Evolutionary conservation across 306 rosid genomes (phyloP).

Genomic region (Medicago lupulina): DNA sequence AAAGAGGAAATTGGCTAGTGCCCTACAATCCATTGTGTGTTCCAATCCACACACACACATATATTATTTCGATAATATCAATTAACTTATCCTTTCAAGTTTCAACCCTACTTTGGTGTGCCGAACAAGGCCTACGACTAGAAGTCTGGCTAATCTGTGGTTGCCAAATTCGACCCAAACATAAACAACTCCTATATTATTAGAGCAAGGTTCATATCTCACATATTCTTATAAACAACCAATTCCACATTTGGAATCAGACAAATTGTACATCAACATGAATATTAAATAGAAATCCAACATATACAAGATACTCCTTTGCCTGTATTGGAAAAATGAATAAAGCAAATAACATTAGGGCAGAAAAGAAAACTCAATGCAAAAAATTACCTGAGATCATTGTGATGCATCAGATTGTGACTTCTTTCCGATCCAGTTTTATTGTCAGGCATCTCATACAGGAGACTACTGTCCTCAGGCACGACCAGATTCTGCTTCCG

Average conservation of each 20-base stretch:
- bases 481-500: conserved; percentile 61
- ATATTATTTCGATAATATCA: too few relatives aligned
- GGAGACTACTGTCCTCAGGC: conserved; percentile 66
- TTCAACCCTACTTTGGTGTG: too few relatives aligned
- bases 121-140: too few relatives aligned
- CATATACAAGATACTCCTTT: not conserved
- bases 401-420: conserved; percentile 73
- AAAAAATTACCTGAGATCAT: conserved; percentile 66
- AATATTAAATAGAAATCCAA: too few relatives aligned
- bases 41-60: not conserved
- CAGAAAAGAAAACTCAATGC: conserved; percentile 11
- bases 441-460: conserved; percentile 69
- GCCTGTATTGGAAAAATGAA: conserved; percentile 8
- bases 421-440: conserved; percentile 68
- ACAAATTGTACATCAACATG: conserved; percentile 7
- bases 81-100: too few relatives aligned
- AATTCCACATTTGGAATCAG: not conserved
- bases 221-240: not conserved
- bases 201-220: conserved; percentile 1
- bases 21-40: too few relatives aligned
- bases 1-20: too few relatives aligned
- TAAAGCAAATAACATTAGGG: not conserved
- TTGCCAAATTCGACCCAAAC: conserved; percentile 10
- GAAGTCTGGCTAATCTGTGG: not conserved
- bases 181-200: not conserved